Evolutionary conservation across 805 yeast species (phyloP).

Genomic region (Yarrowia hollandica): DNA sequence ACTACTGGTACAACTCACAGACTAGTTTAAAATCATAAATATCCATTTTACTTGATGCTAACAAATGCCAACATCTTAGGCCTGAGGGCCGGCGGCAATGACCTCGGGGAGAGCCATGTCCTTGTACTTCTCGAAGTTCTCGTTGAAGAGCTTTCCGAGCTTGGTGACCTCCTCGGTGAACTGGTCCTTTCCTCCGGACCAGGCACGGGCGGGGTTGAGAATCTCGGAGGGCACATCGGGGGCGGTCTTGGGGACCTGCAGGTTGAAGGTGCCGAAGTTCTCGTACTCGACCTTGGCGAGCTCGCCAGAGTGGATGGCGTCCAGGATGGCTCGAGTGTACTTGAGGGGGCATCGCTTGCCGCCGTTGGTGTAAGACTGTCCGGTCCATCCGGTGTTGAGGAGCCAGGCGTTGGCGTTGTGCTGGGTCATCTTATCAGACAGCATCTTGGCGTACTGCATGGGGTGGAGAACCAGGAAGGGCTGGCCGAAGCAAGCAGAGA

Average conservation of each 20-base stretch:
- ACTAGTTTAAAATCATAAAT: conserved; percentile 14
- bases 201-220: conserved; percentile 81
- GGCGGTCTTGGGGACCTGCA: conserved; percentile 79
- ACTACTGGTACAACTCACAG: no score
- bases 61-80: conserved; percentile 37
- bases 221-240: conserved; percentile 81
- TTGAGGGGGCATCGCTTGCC: conserved; percentile 97
- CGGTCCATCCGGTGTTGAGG: conserved; percentile 98
- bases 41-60: neutral
- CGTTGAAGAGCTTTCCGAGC: conserved; percentile 75
- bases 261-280: conserved; percentile 79
- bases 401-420: conserved; percentile 94
- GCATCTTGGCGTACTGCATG: conserved; percentile 95
- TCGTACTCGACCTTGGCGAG: conserved; percentile 79
- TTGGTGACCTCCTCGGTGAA: conserved; percentile 57
- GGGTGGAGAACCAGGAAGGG: conserved; percentile 98
- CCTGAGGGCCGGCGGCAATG: conserved; percentile 85
- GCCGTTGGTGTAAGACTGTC: conserved; percentile 86
- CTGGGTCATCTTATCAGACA: conserved; percentile 84
- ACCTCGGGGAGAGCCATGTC: conserved; percentile 83
- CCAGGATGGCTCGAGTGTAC: conserved; percentile 83
- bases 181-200: conserved; percentile 62
- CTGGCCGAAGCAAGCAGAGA: conserved; percentile 98
- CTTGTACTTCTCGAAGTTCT: conserved; percentile 83
- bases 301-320: conserved; percentile 84